phyloP scores from a whole-genome alignment of 345 rosid genomes.

The Laguncularia racemosa region DNA sequence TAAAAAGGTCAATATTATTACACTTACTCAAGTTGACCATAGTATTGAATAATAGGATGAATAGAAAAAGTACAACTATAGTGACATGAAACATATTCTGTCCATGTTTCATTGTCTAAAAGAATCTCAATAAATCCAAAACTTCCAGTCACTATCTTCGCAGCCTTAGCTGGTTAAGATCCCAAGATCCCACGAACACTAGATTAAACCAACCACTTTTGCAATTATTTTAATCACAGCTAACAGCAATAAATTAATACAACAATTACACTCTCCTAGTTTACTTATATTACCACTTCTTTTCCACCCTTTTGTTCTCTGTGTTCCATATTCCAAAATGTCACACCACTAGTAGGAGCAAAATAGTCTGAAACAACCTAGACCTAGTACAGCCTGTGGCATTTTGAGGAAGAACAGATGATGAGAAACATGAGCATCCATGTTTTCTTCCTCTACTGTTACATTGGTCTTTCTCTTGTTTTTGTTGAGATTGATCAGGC shows the following conservation, averaged over 20 bases:
- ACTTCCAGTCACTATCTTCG: slow-evolving; percentile 44
- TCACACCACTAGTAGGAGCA: slow-evolving; percentile 20
- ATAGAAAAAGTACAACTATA: slow-evolving; percentile 14
- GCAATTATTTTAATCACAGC: slow-evolving; percentile 7
- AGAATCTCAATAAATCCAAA: slow-evolving; percentile 55
- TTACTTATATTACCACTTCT: slow-evolving; percentile 17
- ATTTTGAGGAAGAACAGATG: slow-evolving; percentile 6
- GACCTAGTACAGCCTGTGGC: neutral
- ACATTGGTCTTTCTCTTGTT: slow-evolving; percentile 37
- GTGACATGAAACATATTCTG: slow-evolving; percentile 53
- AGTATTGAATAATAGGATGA: slow-evolving; percentile 3
- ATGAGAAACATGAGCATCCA: slow-evolving; percentile 34
- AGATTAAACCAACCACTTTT: slow-evolving; percentile 12
- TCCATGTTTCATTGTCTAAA: slow-evolving; percentile 76
- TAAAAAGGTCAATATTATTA: slow-evolving; percentile 2
- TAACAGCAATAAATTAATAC: slow-evolving; percentile 1
- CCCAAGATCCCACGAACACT: slow-evolving; percentile 67
- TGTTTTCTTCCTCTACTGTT: slow-evolving; percentile 39
- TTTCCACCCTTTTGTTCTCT: slow-evolving; percentile 22
- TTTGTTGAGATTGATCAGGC: slow-evolving; percentile 28
- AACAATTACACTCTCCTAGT: neutral
- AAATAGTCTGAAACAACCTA: neutral
- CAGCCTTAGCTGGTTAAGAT: slow-evolving; percentile 44
- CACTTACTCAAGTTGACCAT: slow-evolving; percentile 25
- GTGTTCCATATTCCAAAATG: slow-evolving; percentile 34